Evolutionary conservation across 2,329 filamentous ascomycete genomes (phyloP).

Genomic region (Alternaria dauci): DNA sequence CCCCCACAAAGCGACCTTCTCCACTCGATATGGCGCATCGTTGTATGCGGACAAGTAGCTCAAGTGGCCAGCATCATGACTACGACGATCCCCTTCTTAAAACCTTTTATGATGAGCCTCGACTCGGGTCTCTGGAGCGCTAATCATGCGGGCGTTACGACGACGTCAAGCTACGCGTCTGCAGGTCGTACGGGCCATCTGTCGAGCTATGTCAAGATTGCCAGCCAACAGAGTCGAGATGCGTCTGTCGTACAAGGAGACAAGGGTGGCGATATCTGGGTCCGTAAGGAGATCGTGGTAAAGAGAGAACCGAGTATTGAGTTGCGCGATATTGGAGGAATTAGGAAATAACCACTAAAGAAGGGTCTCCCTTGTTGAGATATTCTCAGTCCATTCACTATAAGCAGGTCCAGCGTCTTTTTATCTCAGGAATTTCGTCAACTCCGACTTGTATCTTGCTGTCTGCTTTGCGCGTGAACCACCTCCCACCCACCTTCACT

Average conservation of each 20-base stretch:
- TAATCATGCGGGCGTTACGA: neutral
- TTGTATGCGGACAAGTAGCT: slow-evolving; percentile 13
- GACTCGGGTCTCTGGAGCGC: slow-evolving; percentile 13
- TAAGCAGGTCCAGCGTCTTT: neutral
- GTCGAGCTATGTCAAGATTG: neutral
- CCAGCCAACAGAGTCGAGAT: neutral
- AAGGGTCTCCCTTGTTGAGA: neutral
- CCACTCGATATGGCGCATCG: slow-evolving; percentile 10
- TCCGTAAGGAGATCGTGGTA: neutral
- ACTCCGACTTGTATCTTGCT: neutral
- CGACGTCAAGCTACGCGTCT: neutral
- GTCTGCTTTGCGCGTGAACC: neutral
- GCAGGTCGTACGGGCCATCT: neutral
- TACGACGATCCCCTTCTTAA: slow-evolving; percentile 12
- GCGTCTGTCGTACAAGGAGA: neutral
- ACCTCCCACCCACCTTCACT: neutral
- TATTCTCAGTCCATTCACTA: neutral
- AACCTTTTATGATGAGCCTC: slow-evolving; percentile 18
- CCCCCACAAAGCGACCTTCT: neutral
- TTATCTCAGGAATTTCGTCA: neutral
- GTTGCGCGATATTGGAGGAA: neutral
- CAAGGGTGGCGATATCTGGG: slow-evolving; percentile 1
- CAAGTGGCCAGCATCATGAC: slow-evolving; percentile 16
- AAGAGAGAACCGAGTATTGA: neutral
- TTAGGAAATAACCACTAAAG: neutral